These are phyloP conservation scores for Skeletonema menzelii DNA, from an alignment of 108 stramenopile species.

Conservation along the genomic window DNA sequence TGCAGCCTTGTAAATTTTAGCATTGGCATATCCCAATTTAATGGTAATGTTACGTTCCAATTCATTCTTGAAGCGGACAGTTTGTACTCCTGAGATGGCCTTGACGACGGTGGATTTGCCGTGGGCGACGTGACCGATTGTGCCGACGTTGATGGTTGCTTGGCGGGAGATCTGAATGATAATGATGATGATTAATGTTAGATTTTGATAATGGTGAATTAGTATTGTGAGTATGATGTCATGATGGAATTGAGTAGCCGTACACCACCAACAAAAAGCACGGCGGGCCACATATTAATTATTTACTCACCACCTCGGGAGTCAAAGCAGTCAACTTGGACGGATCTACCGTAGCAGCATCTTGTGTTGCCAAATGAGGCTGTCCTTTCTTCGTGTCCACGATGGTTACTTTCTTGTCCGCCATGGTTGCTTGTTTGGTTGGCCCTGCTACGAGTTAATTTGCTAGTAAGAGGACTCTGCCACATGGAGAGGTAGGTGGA, in stretches of 20 bases:
- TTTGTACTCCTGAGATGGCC: slow-evolving; percentile 98
- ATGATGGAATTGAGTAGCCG: too few species aligned
- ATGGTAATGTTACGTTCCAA: slow-evolving; percentile 99
- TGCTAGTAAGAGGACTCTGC: neutral
- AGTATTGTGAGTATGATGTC: too few species aligned
- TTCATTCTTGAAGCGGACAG: slow-evolving; percentile 99
- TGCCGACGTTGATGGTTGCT: slow-evolving; percentile 99
- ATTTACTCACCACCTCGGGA: slow-evolving; percentile 83
- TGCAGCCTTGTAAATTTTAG: slow-evolving; percentile 97
- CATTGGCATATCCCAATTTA: slow-evolving; percentile 99
- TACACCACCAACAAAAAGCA: slow-evolving; percentile 7
- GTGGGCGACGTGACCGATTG: slow-evolving; percentile 99
- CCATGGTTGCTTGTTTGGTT: too few species aligned
- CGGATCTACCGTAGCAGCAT: slow-evolving; percentile 76
- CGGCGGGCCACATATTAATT: neutral
- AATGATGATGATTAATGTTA: neutral
- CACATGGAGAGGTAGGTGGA: neutral
- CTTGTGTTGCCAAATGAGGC: slow-evolving; percentile 77
- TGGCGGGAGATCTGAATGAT: slow-evolving; percentile 92
- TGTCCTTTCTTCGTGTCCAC: slow-evolving; percentile 44
- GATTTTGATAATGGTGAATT: neutral
- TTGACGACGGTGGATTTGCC: slow-evolving; percentile 99
- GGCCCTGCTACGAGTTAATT: neutral
- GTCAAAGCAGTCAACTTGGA: slow-evolving; percentile 82
- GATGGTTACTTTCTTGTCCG: slow-evolving; percentile 3